Evolutionary conservation across 1,139 yeast species (phyloP), one percentile per base, ranked within the genome.

Genomic region (Citeromyces hawaiiensis): DNA sequence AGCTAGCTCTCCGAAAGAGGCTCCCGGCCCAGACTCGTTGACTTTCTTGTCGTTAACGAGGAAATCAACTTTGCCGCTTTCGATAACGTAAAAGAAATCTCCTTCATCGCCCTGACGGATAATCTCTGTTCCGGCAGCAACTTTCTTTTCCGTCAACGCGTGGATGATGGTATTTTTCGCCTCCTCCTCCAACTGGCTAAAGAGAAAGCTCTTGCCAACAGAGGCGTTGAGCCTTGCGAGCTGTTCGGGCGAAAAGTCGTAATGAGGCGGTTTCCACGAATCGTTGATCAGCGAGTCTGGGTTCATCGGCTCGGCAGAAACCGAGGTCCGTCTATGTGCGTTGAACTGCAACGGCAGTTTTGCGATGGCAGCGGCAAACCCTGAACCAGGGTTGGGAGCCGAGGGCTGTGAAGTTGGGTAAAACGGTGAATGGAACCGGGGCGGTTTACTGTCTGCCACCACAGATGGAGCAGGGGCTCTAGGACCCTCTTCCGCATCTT

Each of bases 61-160:
- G 53, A 78, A 87, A 47, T 85, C 93, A 40, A 91, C 96, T 2
- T 71, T 62, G 41, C 98, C 98, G 9, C 66, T 60, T 61, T 91
- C 97, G 44, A 91, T 77, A 40, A 91, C 79, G 59, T 88, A 91
- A 57, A 91, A 87, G 59, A 66, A 91, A 60, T 91, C 96, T 49
- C 98, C 98, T 56, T 85, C 96, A 55, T 87, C 97, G 41, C 98
- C 98, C 61, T 91, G 97, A 49, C 67, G 74, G 53, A 91, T 88
- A 46, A 91, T 81, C 48, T 74, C 77, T 9, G 75, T 63, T 42
- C 76, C 83, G 42, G 72, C 66, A 4, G 70, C 53, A 39, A 78
- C 75, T 39, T 63, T 60, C 53, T 82, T 83, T 55, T 83, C 91
- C 48, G 81, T 75, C 47, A 91, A 68, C 15, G 96, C 94, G 48